These are phyloP conservation scores for Candida nonsorbophila DNA, from an alignment of 805 yeast genomes.

Conservation along the genomic window DNA sequence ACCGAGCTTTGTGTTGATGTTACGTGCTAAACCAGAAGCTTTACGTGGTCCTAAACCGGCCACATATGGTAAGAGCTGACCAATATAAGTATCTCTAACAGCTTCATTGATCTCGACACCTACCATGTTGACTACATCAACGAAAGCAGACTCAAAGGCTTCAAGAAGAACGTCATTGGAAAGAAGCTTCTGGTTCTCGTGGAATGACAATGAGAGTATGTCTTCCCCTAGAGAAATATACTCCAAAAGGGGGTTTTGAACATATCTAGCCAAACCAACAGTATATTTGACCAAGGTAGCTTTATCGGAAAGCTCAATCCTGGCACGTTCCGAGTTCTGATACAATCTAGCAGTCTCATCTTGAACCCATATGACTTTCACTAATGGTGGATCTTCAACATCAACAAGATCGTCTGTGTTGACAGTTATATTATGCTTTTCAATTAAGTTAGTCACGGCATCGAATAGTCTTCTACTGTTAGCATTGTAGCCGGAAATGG, in stretches of 20 bases:
- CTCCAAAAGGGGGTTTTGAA: constrained; percentile 90
- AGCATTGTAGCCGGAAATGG: constrained; percentile 82
- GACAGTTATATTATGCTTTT: constrained; percentile 47
- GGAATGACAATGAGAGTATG: constrained; percentile 60
- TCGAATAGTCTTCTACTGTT: constrained; percentile 58
- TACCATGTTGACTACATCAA: constrained; percentile 83
- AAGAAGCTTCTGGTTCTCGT: constrained; percentile 67
- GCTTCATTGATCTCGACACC: constrained; percentile 95
- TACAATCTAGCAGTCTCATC: constrained; percentile 91
- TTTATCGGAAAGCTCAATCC: constrained; percentile 76
- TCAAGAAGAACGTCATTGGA: constrained; percentile 57
- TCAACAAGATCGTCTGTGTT: constrained; percentile 41
- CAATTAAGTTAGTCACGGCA: constrained; percentile 51
- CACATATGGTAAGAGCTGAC: constrained; percentile 68
- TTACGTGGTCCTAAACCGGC: constrained; percentile 96
- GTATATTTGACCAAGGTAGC: constrained; percentile 78
- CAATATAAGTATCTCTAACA: constrained; percentile 65
- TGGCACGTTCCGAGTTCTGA: constrained; percentile 74
- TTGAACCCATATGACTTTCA: constrained; percentile 75
- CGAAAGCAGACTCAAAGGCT: constrained; percentile 75
- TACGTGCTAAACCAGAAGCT: constrained; percentile 79
- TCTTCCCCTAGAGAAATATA: constrained; percentile 79
- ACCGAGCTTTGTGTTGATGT: constrained; percentile 61
- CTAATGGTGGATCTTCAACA: constrained; percentile 42
- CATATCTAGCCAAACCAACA: constrained; percentile 84